phyloP scores from a whole-genome alignment of 768 basidiomycete genomes.

The Antrodiella citrinella region DNA sequence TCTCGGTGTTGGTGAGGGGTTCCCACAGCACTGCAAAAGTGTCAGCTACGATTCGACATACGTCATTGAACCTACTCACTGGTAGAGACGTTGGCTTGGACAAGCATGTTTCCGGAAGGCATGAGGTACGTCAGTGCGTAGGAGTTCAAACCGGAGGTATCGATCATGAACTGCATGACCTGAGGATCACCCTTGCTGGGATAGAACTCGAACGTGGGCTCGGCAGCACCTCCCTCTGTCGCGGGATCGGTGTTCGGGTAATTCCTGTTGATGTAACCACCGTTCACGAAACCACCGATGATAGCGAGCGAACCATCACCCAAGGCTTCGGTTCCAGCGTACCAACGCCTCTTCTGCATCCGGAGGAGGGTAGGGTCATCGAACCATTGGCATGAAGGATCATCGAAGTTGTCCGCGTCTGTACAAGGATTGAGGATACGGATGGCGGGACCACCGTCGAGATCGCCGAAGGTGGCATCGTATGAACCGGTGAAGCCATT shows the following conservation, averaged over 20 bases:
- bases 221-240: constrained; percentile 59
- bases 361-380: constrained; percentile 54
- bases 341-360: constrained; percentile 71
- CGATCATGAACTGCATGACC: constrained; percentile 57
- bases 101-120: constrained; percentile 68
- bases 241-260: constrained; percentile 59
- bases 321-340: constrained; percentile 65
- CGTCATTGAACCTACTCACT: constrained; percentile 33
- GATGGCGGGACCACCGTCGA: constrained; percentile 72
- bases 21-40: constrained; percentile 39
- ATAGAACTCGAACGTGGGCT: constrained; percentile 80
- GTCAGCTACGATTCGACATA: constrained; percentile 3
- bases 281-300: constrained; percentile 73
- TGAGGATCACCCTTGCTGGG: constrained; percentile 47
- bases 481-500: constrained; percentile 35
- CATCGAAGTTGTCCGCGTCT: constrained; percentile 27
- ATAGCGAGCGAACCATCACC: constrained; percentile 72
- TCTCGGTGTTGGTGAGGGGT: constrained; percentile 46
- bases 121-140: constrained; percentile 72
- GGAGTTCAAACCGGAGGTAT: constrained; percentile 70
- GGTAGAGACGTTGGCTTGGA: constrained; percentile 77
- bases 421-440: constrained; percentile 76
- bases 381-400: constrained; percentile 58
- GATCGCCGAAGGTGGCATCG: constrained; percentile 68
- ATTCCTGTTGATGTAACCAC: constrained; percentile 75